These are phyloP conservation scores for Inga oerstediana DNA, from an alignment of 306 rosid species.

Conservation along the genomic window DNA sequence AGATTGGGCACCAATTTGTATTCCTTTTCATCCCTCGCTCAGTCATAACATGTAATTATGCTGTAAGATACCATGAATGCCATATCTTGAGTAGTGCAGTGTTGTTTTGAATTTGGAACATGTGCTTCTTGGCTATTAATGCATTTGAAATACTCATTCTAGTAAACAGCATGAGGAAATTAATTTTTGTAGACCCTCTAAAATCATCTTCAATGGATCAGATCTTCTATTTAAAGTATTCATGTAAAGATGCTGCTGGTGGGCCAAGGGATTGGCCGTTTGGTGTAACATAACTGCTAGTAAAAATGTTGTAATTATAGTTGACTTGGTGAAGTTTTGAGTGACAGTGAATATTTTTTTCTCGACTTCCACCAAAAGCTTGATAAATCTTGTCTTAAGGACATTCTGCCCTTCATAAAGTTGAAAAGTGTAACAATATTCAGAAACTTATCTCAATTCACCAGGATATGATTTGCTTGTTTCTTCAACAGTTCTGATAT, in stretches of 20 bases:
- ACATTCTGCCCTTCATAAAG: background rate
- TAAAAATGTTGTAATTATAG: background rate
- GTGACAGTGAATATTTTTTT: background rate
- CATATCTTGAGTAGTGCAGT: background rate
- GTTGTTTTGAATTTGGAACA: background rate
- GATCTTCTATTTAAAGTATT: background rate
- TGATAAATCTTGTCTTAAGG: conserved; percentile 16
- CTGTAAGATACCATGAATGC: background rate
- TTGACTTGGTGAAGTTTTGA: background rate
- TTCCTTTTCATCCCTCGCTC: background rate
- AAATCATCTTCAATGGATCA: background rate
- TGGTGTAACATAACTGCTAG: background rate
- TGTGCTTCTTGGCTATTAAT: background rate
- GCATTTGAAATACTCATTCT: conserved; percentile 1
- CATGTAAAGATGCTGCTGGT: background rate
- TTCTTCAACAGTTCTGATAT: background rate
- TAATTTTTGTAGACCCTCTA: background rate
- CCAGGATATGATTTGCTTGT: background rate
- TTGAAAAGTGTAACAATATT: background rate
- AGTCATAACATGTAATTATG: background rate
- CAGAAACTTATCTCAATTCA: background rate
- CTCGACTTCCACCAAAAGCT: background rate
- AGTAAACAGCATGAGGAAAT: background rate
- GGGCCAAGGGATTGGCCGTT: background rate
- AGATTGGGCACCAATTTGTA: background rate